Evolutionary conservation across 371 early-diverging fungal genomes (phyloP).

Genomic region (Gilbertella persicaria): DNA sequence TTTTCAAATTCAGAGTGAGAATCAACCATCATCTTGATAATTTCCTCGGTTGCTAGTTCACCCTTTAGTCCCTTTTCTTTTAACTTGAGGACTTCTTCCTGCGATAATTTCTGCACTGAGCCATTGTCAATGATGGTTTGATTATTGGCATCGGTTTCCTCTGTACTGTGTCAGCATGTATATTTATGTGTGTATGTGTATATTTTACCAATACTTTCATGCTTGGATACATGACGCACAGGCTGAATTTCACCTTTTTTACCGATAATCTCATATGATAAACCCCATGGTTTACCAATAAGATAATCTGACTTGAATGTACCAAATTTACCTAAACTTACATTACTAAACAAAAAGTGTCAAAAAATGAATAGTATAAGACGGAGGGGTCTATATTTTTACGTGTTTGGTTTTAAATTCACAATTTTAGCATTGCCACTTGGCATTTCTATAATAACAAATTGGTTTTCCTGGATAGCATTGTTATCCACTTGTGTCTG

Average conservation of each 20-base stretch:
- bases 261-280: conserved; percentile 82
- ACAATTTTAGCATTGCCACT: conserved; percentile 85
- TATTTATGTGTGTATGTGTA: neutral
- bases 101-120: conserved; percentile 77
- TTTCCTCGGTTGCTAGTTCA: conserved; percentile 58
- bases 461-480: conserved; percentile 56
- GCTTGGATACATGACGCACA: conserved; percentile 37
- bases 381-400: conserved; percentile 9
- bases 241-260: conserved; percentile 52
- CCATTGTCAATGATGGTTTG: conserved; percentile 74
- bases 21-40: conserved; percentile 78
- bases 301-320: conserved; percentile 74
- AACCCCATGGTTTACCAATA: conserved; percentile 82
- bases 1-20: conserved; percentile 84
- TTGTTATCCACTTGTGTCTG: conserved; percentile 1
- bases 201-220: conserved; percentile 42
- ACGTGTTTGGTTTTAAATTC: conserved; percentile 67
- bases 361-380: neutral
- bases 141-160: conserved; percentile 88
- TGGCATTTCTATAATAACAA: conserved; percentile 81
- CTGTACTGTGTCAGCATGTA: conserved; percentile 20
- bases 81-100: conserved; percentile 83
- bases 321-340: conserved; percentile 94
- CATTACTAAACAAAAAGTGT: conserved; percentile 37
- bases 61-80: conserved; percentile 79